phyloP scores from a whole-genome alignment of 257 asterid genomes.

The Forsythia suspensa region DNA sequence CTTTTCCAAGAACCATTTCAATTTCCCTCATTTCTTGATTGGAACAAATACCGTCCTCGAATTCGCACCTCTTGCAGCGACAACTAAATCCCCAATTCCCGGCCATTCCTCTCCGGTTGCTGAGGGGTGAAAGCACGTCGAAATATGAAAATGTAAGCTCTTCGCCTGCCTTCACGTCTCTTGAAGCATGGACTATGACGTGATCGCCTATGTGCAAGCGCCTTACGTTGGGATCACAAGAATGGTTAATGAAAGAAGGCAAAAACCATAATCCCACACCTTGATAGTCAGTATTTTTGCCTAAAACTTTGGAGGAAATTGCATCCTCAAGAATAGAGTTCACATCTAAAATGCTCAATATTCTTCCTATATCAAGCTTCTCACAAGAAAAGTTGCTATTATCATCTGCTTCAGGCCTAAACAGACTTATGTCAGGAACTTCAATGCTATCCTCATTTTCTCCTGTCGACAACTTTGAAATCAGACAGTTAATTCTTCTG shows the following conservation, averaged over 20 bases:
- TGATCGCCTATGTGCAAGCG: conserved; percentile 80
- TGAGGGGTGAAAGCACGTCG: conserved; percentile 52
- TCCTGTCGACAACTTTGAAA: conserved; percentile 51
- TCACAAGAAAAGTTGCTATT: conserved; percentile 3
- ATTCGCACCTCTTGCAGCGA: conserved; percentile 60
- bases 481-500: conserved; percentile 30
- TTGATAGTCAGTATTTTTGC: conserved; percentile 59
- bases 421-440: conserved; percentile 47
- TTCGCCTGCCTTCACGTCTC: conserved; percentile 78
- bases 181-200: conserved; percentile 60
- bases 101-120: conserved; percentile 48
- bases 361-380: conserved; percentile 42
- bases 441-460: conserved; percentile 46
- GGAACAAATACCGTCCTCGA: conserved; percentile 41
- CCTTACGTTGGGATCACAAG: conserved; percentile 84
- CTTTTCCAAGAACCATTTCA: conserved; percentile 49
- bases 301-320: conserved; percentile 56
- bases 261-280: conserved; percentile 77
- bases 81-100: conserved; percentile 73
- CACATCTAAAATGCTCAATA: conserved; percentile 62
- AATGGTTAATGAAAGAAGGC: conserved; percentile 75
- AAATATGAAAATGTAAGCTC: conserved; percentile 74
- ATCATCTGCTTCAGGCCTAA: conserved; percentile 46
- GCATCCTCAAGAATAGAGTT: conserved; percentile 73
- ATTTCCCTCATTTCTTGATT: conserved; percentile 65